Conservation (phyloP, 331 rosid species). For the Stylosanthes scabra region DNA sequence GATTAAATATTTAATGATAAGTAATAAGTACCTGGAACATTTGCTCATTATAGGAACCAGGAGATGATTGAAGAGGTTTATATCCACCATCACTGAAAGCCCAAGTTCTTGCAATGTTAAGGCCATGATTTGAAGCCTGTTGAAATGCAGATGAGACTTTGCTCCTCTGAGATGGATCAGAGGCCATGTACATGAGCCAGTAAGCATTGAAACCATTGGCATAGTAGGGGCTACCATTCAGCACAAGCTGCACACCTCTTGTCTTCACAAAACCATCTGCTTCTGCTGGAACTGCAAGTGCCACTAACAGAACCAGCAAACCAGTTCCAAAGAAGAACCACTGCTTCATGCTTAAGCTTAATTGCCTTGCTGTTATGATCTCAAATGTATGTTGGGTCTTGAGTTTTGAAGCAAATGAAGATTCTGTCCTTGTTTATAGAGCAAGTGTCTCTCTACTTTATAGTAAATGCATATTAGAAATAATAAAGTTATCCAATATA, state of each 20-base stretch:
- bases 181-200: conserved; percentile 85
- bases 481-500: too few relatives aligned
- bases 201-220: conserved; percentile 94
- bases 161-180: conserved; percentile 79
- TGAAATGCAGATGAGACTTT: conserved; percentile 74
- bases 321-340: conserved; percentile 33
- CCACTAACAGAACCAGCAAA: conserved; percentile 42
- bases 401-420: conserved; percentile 4
- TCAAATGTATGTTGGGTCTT: neutral
- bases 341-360: conserved; percentile 38
- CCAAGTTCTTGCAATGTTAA: conserved; percentile 82
- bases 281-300: conserved; percentile 42
- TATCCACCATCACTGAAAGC: conserved; percentile 92
- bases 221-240: conserved; percentile 79
- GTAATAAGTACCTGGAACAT: conserved; percentile 65
- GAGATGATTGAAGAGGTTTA: conserved; percentile 74
- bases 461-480: too few relatives aligned
- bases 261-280: conserved; percentile 66
- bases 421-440: conserved; percentile 18
- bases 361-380: too few relatives aligned
- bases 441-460: neutral
- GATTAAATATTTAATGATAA: neutral
- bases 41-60: conserved; percentile 84
- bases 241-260: conserved; percentile 68
- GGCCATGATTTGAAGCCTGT: conserved; percentile 68